These are phyloP conservation scores for Malassezia sympodialis DNA, from an alignment of 1,284 basidiomycete species.

Conservation along the genomic window DNA sequence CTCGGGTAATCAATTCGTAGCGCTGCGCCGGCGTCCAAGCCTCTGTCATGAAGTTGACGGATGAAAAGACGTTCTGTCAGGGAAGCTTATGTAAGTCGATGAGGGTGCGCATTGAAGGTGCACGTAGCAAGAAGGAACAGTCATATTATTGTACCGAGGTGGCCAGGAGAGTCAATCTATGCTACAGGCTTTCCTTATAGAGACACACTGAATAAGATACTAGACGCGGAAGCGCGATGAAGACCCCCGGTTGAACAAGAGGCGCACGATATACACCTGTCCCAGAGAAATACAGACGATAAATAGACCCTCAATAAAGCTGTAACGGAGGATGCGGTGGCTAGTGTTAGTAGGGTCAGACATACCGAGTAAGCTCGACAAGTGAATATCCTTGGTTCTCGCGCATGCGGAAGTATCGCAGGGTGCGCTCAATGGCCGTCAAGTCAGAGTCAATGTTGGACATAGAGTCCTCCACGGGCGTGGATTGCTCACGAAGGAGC, in stretches of 20 bases:
- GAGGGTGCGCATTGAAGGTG: neutral
- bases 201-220: neutral
- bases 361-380: conserved; percentile 35
- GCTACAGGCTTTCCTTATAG: neutral
- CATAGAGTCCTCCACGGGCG: conserved; percentile 41
- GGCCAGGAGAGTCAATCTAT: neutral
- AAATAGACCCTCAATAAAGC: conserved; percentile 30
- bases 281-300: conserved; percentile 39
- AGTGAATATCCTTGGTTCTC: conserved; percentile 44
- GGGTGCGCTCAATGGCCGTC: conserved; percentile 31
- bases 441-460: conserved; percentile 27
- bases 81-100: neutral
- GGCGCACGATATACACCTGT: conserved; percentile 39
- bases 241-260: conserved; percentile 35
- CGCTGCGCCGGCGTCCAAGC: conserved; percentile 54
- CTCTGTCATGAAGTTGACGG: neutral
- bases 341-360: conserved; percentile 3
- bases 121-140: neutral
- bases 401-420: conserved; percentile 42
- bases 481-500: conserved; percentile 36
- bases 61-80: neutral
- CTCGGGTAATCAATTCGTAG: conserved; percentile 74
- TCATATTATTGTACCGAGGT: neutral
- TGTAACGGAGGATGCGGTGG: conserved; percentile 40
- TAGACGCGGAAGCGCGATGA: conserved; percentile 37